phyloP scores from a whole-genome alignment of 345 rosid genomes.

The Eucalyptus cladocalyx region DNA sequence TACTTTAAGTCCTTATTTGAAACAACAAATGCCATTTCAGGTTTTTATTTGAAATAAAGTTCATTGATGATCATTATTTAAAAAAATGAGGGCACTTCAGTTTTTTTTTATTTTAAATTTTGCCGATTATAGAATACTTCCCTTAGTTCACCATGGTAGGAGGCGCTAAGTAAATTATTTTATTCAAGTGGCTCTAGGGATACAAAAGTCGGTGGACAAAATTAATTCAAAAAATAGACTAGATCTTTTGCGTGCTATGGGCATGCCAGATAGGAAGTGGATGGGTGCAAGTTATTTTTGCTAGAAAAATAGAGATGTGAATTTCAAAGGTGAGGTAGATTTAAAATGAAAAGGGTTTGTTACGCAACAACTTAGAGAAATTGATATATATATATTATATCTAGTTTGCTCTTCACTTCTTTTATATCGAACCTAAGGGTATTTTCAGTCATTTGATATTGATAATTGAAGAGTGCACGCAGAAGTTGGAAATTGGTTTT shows the following conservation, averaged over 20 bases:
- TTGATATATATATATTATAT: neutral
- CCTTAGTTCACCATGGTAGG: neutral
- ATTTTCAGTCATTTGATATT: neutral
- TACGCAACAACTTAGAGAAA: neutral
- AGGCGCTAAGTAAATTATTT: neutral
- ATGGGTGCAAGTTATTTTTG: neutral
- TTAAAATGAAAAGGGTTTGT: neutral
- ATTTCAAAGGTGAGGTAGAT: neutral
- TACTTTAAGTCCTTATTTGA: accelerated
- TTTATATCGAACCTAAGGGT: neutral
- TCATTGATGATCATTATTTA: accelerated
- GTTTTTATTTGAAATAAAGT: too few species aligned
- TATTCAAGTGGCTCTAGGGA: neutral
- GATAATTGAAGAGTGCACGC: neutral
- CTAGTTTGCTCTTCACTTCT: neutral
- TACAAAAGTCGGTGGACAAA: neutral
- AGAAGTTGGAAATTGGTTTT: neutral
- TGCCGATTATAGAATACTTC: neutral
- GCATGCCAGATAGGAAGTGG: neutral
- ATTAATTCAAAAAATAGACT: neutral
- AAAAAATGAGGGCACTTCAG: too few species aligned
- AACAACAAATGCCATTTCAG: accelerated
- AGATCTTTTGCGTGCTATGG: neutral
- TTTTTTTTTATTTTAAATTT: too few species aligned
- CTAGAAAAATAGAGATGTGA: neutral